Evolutionary conservation across 2,329 filamentous ascomycete species (phyloP), one percentile per base, ranked within the genome.

Genomic region (Neofusicoccum ribis): DNA sequence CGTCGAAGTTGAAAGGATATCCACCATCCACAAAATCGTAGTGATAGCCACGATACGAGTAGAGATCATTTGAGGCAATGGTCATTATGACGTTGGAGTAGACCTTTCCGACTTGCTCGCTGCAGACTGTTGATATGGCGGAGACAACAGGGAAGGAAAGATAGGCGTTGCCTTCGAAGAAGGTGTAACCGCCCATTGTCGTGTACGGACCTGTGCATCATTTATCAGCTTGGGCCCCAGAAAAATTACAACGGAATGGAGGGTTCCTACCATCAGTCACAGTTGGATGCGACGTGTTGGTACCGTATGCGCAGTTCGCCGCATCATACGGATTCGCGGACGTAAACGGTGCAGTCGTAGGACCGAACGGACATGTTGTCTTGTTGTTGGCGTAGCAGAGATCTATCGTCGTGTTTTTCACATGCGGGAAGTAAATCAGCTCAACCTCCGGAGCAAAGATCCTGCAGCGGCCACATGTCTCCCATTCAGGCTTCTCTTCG

Each of bases 1-100:
- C 59, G 44, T 62, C 59, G 17, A 62, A 62, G 36, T 62, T 51
- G 59, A 62, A 62, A 6, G 59, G 47, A 20, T 43, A 62, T 3
- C 59, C 59, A 6, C 14, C 59, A 5, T 50, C 44, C 7, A 37
- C 59, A 34, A 51, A 50, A 11, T 60, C 47, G 27, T 60, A 60
- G 27, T 60, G 56, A 39, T 60, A 60, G 15, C 59, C 59, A 6
- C 59, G 31, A 11, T 27, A 34, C 12, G 34, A 23, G 34, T 62
- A 62, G 6, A 62, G 36, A 20, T 62, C 59, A 31, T 39, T 12
- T 17, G 59, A 62, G 34, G 34, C 20, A 34, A 62, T 31, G 6
- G 59, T 50, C 20, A 62, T n/a, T 20, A 62, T 62, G 5, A 62
- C 59, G 36, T 62, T 62, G 12, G 46, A 41, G 36, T 62, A n/a